Conservation (phyloP, 1,139 yeast species). For the Saccharomyces uvarum region DNA sequence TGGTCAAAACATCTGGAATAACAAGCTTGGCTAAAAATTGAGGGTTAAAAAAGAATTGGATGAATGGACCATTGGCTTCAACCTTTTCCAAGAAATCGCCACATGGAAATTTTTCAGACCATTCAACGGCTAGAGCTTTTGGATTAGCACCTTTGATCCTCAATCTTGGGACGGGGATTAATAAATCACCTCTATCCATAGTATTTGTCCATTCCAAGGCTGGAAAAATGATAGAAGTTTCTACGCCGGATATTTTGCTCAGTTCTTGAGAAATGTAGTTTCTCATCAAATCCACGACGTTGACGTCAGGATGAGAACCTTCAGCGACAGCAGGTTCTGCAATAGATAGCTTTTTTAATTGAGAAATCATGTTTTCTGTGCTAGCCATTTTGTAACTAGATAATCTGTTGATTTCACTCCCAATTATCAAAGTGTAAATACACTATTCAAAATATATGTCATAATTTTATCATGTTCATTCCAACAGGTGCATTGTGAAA, state of each 20-base stretch:
- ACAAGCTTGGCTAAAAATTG: constrained; percentile 59
- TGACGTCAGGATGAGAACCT: constrained; percentile 26
- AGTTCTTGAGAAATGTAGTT: constrained; percentile 80
- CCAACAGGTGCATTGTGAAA: neutral
- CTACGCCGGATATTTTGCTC: constrained; percentile 64
- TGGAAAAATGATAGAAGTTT: constrained; percentile 60
- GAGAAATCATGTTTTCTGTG: constrained; percentile 13
- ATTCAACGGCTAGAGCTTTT: constrained; percentile 72
- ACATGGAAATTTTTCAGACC: constrained; percentile 64
- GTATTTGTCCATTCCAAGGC: constrained; percentile 85
- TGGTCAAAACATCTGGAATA: constrained; percentile 59
- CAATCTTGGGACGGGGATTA: constrained; percentile 88
- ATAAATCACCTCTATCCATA: constrained; percentile 85
- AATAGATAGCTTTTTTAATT: constrained; percentile 19
- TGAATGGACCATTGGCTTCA: constrained; percentile 80
- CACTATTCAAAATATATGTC: neutral
- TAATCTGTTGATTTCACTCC: neutral
- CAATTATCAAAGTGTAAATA: neutral
- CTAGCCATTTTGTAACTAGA: constrained; percentile 10
- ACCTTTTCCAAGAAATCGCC: constrained; percentile 65
- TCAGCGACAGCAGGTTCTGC: constrained; percentile 16
- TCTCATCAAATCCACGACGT: constrained; percentile 40
- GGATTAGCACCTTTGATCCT: constrained; percentile 83
- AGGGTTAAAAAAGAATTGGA: constrained; percentile 79
- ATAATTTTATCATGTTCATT: neutral